Evolutionary conservation across 1,284 basidiomycete species (phyloP).

Genomic region (Amylostereum areolatum): DNA sequence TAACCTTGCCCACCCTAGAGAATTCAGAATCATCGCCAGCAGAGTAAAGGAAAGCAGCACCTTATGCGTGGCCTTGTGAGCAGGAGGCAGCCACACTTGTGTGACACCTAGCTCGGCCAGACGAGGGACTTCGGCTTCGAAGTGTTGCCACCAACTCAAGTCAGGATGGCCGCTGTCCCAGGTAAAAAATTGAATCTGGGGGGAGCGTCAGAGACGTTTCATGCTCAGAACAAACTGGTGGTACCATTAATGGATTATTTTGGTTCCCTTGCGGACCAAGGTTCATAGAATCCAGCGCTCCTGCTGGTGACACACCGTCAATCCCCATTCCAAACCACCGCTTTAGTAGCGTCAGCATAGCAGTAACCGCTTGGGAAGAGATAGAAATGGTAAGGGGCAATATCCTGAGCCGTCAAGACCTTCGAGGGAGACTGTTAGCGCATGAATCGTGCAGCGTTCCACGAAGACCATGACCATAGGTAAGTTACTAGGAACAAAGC

Average conservation of each 20-base stretch:
- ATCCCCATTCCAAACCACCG: too few species aligned
- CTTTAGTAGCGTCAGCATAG: too few species aligned
- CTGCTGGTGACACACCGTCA: too few species aligned
- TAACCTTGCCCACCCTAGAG: conserved; percentile 64
- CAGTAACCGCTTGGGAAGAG: too few species aligned
- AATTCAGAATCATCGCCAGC: neutral
- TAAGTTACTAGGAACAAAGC: too few species aligned
- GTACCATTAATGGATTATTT: conserved; percentile 14
- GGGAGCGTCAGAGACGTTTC: too few species aligned
- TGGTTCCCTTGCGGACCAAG: conserved; percentile 12
- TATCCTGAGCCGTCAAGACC: too few species aligned
- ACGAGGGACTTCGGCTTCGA: conserved; percentile 63
- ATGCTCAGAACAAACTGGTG: too few species aligned
- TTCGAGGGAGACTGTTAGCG: neutral
- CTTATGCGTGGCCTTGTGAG: conserved; percentile 64
- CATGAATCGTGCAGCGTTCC: conserved; percentile 11
- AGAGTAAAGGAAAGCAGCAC: conserved; percentile 27
- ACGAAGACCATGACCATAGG: too few species aligned
- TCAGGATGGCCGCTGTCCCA: conserved; percentile 60
- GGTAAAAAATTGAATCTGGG: conserved; percentile 77
- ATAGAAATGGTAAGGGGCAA: too few species aligned
- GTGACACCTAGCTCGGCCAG: conserved; percentile 81
- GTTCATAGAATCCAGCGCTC: conserved; percentile 4
- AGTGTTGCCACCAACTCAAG: conserved; percentile 81
- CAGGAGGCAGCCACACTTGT: conserved; percentile 74